Evolutionary conservation across 2,329 filamentous ascomycete species (phyloP).

Genomic region (Penicillium glabrum): DNA sequence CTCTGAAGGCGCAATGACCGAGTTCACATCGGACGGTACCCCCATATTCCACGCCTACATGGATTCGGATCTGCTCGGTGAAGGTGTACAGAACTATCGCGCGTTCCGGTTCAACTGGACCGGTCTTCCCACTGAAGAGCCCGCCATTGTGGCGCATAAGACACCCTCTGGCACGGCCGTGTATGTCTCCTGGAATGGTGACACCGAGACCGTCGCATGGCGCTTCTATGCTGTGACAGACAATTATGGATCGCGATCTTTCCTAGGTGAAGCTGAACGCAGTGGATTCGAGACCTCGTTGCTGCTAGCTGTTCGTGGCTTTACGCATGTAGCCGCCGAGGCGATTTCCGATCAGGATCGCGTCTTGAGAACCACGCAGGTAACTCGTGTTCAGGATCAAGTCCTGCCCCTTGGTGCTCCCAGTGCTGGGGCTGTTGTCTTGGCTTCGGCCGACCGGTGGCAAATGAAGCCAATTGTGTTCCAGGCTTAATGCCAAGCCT

Average conservation of each 20-base stretch:
- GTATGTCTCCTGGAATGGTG: constrained; percentile 60
- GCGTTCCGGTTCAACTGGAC: constrained; percentile 43
- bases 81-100: constrained; percentile 41
- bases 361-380: constrained; percentile 26
- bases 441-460: not conserved
- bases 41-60: constrained; percentile 42
- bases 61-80: constrained; percentile 44
- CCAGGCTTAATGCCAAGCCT: not conserved
- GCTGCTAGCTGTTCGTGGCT: constrained; percentile 17
- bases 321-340: constrained; percentile 44
- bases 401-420: constrained; percentile 14
- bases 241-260: constrained; percentile 24
- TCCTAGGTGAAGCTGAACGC: constrained; percentile 27
- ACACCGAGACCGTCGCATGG: constrained; percentile 51
- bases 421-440: not conserved
- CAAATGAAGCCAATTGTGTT: constrained; percentile 12
- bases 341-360: constrained; percentile 27
- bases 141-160: constrained; percentile 38
- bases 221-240: constrained; percentile 47
- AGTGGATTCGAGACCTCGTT: constrained; percentile 33
- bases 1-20: constrained; percentile 45
- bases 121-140: constrained; percentile 35
- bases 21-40: constrained; percentile 32
- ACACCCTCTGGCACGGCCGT: constrained; percentile 33
- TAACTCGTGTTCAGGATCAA: constrained; percentile 21